Evolutionary conservation across 2,329 filamentous ascomycete species (phyloP).

Genomic region (Neonectria magnoliae): DNA sequence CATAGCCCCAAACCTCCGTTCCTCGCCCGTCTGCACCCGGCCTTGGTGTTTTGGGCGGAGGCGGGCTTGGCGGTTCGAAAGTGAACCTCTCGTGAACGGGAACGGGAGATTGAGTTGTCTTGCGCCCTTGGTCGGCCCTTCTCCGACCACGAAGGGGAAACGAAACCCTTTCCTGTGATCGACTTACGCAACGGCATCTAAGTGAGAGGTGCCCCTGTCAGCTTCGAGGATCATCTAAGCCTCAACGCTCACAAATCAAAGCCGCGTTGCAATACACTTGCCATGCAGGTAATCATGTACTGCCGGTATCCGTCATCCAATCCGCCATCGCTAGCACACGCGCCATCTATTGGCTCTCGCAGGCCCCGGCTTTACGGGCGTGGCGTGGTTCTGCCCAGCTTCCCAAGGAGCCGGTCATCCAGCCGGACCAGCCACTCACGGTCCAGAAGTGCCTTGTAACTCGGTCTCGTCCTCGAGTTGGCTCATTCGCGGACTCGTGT

Average conservation of each 20-base stretch:
- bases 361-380: slow-evolving; percentile 19
- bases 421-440: slow-evolving; percentile 8
- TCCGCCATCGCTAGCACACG: not conserved
- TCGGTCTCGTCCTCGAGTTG: not conserved
- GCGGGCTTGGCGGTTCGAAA: not conserved
- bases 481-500: not conserved
- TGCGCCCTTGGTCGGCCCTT: not conserved
- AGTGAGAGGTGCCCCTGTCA: not conserved
- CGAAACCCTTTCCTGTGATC: not conserved
- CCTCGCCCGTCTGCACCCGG: slow-evolving; percentile 9
- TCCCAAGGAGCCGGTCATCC: slow-evolving; percentile 1
- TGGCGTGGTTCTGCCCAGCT: slow-evolving; percentile 13
- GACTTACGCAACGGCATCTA: not conserved
- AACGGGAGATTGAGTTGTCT: not conserved
- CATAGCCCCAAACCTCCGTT: slow-evolving; percentile 12
- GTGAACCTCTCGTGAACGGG: not conserved
- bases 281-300: slow-evolving; percentile 16
- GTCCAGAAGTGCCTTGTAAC: slow-evolving; percentile 3
- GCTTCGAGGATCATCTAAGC: not conserved
- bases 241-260: not conserved
- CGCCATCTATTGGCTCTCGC: slow-evolving; percentile 22
- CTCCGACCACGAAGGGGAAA: not conserved
- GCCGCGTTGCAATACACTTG: not conserved
- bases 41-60: not conserved
- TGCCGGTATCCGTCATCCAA: slow-evolving; percentile 23